Evolutionary conservation across 495 filamentous ascomycete species (phyloP), one percentile per base, ranked within the genome.

Genomic region (Gamarada debralockiae): DNA sequence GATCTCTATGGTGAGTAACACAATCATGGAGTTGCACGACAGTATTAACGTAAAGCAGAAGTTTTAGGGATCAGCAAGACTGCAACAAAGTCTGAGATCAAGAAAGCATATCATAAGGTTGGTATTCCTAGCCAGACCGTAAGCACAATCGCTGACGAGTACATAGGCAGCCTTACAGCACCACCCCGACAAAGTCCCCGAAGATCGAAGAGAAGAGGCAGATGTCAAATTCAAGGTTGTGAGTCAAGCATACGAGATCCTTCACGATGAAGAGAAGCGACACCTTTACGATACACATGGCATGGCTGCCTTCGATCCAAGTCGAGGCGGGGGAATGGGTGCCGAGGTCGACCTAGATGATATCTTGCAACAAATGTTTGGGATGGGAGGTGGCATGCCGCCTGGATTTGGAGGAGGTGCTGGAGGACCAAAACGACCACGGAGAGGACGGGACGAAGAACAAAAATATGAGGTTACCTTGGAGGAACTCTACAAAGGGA

Each of bases 71-170:
- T 97, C 57, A 70, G 81, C 52, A 81, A 75, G 57, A 67, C 68
- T 42, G 86, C 92, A 34, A 83, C 72, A 63, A 87, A 89, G 62
- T 79, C 85, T 58, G 90, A 97, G 52, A 88, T 98, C 70, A 95
- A 95, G 68, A 96, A 97, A 68, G 95, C 93, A 36, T 98, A 97
- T 70, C 88, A 92, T 70, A 97, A 96, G 82, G 93, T 90, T 60
- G 56, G 66, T 63, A 14, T 53, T 42, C 43, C 48, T n/a, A n/a
- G 21, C 41, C 48, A 45, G 14, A 18, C 12, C 45, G 14, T 45
- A 14, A 50, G 20, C 34, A 18, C 24, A 10, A 27, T 48, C 63
- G 52, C 69, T 67, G 25, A 62, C 52, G 27, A 21, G 14, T 50
- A 17, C 33, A 44, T 59, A 96, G 91, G 84, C 93, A 53, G 95